Evolutionary conservation across 192 early-diverging fungal species (phyloP), one percentile per base, ranked within the genome.

Genomic region (Neocallimastix lanati): DNA sequence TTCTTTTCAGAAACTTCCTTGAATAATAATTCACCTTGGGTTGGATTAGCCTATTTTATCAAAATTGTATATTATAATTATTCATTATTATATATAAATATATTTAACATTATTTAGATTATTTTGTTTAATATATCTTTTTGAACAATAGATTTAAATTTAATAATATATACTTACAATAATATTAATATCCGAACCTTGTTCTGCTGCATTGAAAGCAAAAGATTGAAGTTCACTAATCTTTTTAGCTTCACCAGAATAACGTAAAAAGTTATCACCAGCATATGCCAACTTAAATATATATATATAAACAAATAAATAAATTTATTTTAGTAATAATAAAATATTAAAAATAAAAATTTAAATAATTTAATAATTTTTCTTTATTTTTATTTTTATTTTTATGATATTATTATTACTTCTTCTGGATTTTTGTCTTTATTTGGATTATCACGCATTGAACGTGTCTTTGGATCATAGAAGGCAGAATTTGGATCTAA

Each of bases 401-500:
- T 14, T 14, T 12, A 12, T 14, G 14, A 78, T 35, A 35, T 13
- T 78, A 35, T 50, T 4, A 18, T 50, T 50, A 50, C 40, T 6
- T 50, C 40, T 50, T 50, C 40, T 78, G 91, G 86, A 50, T 92
- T 92, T 35, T 88, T 86, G 33, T 91, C 90, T 30, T 88, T 88
- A 78, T 91, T 86, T 13, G 97, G 98, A 85, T 98, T 97, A 80
- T 98, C 97, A 82, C 98, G 92, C 98, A 99, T 99, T 1, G 96
- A 96, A 30, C 97, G 90, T 4, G 98, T 97, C 82, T 99, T 99
- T 37, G 98, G 98, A 86, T 99, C 98, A 81, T 99, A 99, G 88
- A 96, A 93, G 1, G 96, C 97, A 14, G 95, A 96, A 80, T 98
- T 91, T 25, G 92, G 89, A 82, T 98, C 95, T 80, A 99, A 84